Evolutionary conservation across 2,329 filamentous ascomycete genomes (phyloP), one percentile per base, ranked within the genome.

Genomic region (Rugonectria rugulosa): DNA sequence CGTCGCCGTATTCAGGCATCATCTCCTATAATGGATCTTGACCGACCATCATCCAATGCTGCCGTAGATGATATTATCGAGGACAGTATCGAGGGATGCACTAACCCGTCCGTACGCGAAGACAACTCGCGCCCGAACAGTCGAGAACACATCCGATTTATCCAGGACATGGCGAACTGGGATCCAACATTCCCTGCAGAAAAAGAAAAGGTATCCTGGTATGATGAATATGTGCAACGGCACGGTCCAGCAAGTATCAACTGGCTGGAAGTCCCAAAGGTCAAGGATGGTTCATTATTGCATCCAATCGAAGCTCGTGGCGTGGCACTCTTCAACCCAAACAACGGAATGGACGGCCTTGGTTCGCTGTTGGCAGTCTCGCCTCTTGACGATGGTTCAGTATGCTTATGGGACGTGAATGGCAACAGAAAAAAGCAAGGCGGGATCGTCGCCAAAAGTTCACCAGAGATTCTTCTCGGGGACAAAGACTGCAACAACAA

Each of bases 151-250:
- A 50, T 66, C 34, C 67, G 64, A 23, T 62, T 63, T 24, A 51
- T 68, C 2, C 82, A 86, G 44, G 82, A 91, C 53, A 78, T 90
- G 68, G 87, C 88, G 5, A 91, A 91, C 63, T 97, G 92, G 92
- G 91, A 97, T 64, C 91, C 91, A 1, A 85, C 85, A 0, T 92
- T 89, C 60, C 84, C 87, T 0, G 77, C 75, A 5, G 92, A 97
- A 73, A 77, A 75, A 5, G 92, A 97, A 73, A 79, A 79, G 34
- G 80, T 93, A 17, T 86, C 90, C 43, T 97, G 92, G 89, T 97
- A 96, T 71, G 84, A 90, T 51, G 93, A 97, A 72, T 97, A 92
- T 68, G 88, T 96, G 59, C 91, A 93, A 48, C 83, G 93, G 27
- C 83, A 93, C 73, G 92, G 86, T 1, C 87, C 88, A 0, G 80